phyloP scores from a whole-genome alignment of 352 stramenopile species.

The Salisapilia sapeloensis region DNA sequence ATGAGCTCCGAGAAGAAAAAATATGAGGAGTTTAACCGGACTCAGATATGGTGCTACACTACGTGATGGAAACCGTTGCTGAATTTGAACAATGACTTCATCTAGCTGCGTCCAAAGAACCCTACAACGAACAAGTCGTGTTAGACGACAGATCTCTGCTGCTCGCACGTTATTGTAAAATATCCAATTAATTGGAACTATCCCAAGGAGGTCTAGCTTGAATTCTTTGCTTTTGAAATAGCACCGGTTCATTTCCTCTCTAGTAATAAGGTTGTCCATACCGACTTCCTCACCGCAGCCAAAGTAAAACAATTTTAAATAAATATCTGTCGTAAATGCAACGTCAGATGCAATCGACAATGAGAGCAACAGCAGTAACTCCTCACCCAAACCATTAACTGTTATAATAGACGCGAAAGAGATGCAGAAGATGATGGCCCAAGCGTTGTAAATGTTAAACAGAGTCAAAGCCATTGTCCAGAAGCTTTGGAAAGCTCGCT shows the following conservation, averaged over 20 bases:
- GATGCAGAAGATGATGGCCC: slow-evolving; percentile 49
- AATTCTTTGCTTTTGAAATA: slow-evolving; percentile 23
- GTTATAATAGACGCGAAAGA: slow-evolving; percentile 49
- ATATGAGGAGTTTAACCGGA: slow-evolving; percentile 47
- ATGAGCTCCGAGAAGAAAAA: slow-evolving; percentile 40
- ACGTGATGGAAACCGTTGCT: slow-evolving; percentile 42
- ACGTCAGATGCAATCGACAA: slow-evolving; percentile 31
- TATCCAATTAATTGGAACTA: slow-evolving; percentile 35
- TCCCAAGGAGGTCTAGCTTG: slow-evolving; percentile 32
- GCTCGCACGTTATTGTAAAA: slow-evolving; percentile 4
- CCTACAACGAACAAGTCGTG: slow-evolving; percentile 27
- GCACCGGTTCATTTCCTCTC: slow-evolving; percentile 10
- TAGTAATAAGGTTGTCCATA: slow-evolving; percentile 23
- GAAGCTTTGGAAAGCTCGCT: slow-evolving; percentile 6
- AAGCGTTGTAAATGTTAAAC: slow-evolving; percentile 52
- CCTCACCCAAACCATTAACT: too few relatives aligned
- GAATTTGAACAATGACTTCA: slow-evolving; percentile 43
- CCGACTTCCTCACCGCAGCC: slow-evolving; percentile 14
- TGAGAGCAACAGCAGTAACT: too few relatives aligned
- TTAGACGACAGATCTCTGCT: slow-evolving; percentile 24
- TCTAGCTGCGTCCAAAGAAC: slow-evolving; percentile 41
- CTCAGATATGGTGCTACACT: slow-evolving; percentile 56
- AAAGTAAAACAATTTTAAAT: slow-evolving; percentile 52
- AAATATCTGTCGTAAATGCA: slow-evolving; percentile 40
- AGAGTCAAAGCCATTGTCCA: slow-evolving; percentile 35